Base-by-base conservation (phyloP, 208 protist genomes). In the Trypanosoma vivax region DNA sequence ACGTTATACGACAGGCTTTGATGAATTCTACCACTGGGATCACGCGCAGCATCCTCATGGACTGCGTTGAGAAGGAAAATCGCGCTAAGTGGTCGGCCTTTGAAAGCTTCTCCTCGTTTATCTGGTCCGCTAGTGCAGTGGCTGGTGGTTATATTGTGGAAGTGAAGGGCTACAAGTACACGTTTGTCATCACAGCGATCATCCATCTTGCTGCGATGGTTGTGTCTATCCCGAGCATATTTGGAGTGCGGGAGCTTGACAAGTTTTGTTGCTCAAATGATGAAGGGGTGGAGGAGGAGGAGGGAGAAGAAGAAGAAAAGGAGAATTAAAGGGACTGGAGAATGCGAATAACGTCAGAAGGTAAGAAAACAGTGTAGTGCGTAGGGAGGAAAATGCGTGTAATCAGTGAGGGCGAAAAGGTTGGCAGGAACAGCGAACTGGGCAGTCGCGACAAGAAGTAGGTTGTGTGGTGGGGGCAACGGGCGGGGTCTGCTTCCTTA, bases 41-140 rank as follows among this genome's bases (percentile, higher is more conserved):
- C 39, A 84, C 76, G 0, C 75, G 80, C 33, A 82, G 73, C 35
- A 70, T 88, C 34, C 70, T 88, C 23, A 88, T 88, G 80, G 80
- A 88, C 47, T 64, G 61, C 55, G 76, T 81, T 11, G 1, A 18
- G 2, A 68, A 66, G 21, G 37, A 64, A n/a, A 67, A 48, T 27
- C 49, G 71, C 2, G 70, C 75, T 14, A 79, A 68, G 65, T 88
- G 74, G 76, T 73, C 72, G 23, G 80, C 80, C 23, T 67, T 84
- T 35, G 80, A 88, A 59, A 79, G 73, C 50, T 70, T 88, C 48
- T 67, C 70, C 0, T 67, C 62, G 33, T 67, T 85, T 28, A 83
- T 67, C 16, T 88, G 80, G 77, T 59, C 80, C 0, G 80, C 73
- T 25, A 83, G 73, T 54, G 76, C 80, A n/a, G 55, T 73, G 4